Percentiles rank a stretch among this genome's conserved stretches.
Conservation (phyloP, 2,329 filamentous ascomycete species). For the Pseudogymnoascus sp. region DNA sequence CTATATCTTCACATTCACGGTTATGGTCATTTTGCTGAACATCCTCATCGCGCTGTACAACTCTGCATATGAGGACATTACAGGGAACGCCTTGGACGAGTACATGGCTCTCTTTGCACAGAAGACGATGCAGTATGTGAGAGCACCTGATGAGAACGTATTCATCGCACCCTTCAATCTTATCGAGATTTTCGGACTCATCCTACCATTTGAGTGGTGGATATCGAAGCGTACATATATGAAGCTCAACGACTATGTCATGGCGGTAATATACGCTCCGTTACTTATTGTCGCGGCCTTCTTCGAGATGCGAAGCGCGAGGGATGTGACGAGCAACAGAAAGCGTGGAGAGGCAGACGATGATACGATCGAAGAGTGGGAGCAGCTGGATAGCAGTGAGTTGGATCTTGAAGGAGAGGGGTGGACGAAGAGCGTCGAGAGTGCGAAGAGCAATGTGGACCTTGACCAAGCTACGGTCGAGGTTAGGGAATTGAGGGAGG, state of each 20-base stretch:
- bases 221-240: conserved; percentile 69
- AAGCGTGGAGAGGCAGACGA: conserved; percentile 81
- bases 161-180: conserved; percentile 96
- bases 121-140: conserved; percentile 94
- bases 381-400: conserved; percentile 61
- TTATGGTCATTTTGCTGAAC: conserved; percentile 91
- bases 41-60: conserved; percentile 97
- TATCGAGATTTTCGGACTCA: conserved; percentile 74
- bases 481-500: conserved; percentile 50
- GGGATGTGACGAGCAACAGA: conserved; percentile 65
- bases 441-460: conserved; percentile 75
- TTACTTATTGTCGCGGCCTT: conserved; percentile 72
- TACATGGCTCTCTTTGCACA: conserved; percentile 89
- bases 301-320: conserved; percentile 61
- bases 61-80: conserved; percentile 69
- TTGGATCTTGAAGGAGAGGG: conserved; percentile 77
- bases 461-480: conserved; percentile 72
- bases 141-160: conserved; percentile 95
- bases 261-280: conserved; percentile 80
- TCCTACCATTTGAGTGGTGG: conserved; percentile 93
- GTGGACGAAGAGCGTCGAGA: conserved; percentile 74
- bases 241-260: conserved; percentile 78
- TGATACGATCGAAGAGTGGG: conserved; percentile 86
- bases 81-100: conserved; percentile 82
- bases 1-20: conserved; percentile 94